phyloP scores from a whole-genome alignment of 2,329 filamentous ascomycete genomes.

The Penicillium sp. region DNA sequence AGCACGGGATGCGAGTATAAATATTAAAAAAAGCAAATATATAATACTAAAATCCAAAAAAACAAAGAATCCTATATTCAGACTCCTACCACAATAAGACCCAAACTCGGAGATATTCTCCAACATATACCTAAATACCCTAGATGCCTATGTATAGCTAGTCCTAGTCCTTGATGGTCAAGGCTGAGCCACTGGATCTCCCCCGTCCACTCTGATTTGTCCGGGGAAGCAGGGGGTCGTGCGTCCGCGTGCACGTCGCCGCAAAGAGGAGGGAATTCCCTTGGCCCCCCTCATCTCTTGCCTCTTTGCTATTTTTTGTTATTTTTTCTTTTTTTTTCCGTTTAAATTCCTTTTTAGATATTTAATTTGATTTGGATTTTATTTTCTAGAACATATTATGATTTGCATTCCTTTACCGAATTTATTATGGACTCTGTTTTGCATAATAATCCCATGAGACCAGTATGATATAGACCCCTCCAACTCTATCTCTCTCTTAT shows the following conservation, averaged over 20 bases:
- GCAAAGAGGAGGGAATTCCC: constrained; percentile 33
- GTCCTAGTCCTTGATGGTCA: too few species aligned
- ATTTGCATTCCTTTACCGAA: constrained; percentile 8
- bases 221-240: constrained; percentile 36
- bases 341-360: neutral
- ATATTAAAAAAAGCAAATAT: too few species aligned
- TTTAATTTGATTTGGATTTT: neutral
- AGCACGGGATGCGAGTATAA: too few species aligned
- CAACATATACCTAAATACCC: neutral
- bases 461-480: constrained; percentile 1
- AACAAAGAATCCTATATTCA: neutral
- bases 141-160: constrained; percentile 10
- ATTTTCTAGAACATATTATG: constrained; percentile 3
- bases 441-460: constrained; percentile 1
- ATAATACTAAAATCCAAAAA: neutral
- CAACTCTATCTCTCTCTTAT: neutral
- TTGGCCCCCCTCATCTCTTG: constrained; percentile 19
- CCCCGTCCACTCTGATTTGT: constrained; percentile 29
- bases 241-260: constrained; percentile 36
- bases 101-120: constrained; percentile 7
- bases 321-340: neutral
- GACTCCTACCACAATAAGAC: neutral
- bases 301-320: neutral
- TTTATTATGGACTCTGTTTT: constrained; percentile 5
- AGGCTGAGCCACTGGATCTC: constrained; percentile 8